A percentile compares a stretch with the other conserved stretches of the same genome.
These are phyloP conservation scores for Logfia minima DNA, from an alignment of 129 eudicot species.

Conservation along the genomic window DNA sequence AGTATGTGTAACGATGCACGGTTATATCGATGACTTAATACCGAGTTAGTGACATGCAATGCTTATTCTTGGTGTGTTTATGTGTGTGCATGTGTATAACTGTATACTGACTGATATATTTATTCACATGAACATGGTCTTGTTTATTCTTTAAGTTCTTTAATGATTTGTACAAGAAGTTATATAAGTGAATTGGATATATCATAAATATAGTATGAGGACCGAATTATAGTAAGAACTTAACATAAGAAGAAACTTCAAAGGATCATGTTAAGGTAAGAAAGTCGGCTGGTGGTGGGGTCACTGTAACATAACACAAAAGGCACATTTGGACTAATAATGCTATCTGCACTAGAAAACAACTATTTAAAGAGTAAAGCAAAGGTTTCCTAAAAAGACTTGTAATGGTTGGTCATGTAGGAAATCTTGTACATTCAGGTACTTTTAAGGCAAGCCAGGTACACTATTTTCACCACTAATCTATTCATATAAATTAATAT, in stretches of 20 bases:
- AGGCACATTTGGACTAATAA: slow-evolving; percentile 27
- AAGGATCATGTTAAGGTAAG: slow-evolving; percentile 17
- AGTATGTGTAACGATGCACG: too few species aligned
- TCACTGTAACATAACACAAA: slow-evolving; percentile 29
- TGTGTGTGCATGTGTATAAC: too few species aligned
- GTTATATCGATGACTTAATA: too few species aligned
- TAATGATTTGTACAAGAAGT: not conserved
- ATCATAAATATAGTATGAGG: not conserved
- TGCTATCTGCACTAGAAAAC: slow-evolving; percentile 21
- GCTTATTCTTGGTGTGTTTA: too few species aligned
- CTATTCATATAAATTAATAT: slow-evolving; percentile 40
- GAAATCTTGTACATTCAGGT: slow-evolving; percentile 37
- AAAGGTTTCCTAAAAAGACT: slow-evolving; percentile 43
- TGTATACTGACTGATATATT: too few species aligned
- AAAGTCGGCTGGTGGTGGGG: slow-evolving; percentile 34
- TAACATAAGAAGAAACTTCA: slow-evolving; percentile 19
- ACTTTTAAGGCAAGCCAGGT: slow-evolving; percentile 40
- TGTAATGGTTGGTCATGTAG: slow-evolving; percentile 32
- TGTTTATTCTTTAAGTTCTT: not conserved
- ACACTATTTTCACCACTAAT: slow-evolving; percentile 37
- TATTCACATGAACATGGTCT: not conserved
- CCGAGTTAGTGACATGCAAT: too few species aligned
- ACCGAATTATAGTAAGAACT: not conserved
- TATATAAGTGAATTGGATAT: not conserved
- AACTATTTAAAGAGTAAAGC: slow-evolving; percentile 43